Base-by-base conservation (phyloP, 345 rosid species). In the Brassica nigra region DNA sequence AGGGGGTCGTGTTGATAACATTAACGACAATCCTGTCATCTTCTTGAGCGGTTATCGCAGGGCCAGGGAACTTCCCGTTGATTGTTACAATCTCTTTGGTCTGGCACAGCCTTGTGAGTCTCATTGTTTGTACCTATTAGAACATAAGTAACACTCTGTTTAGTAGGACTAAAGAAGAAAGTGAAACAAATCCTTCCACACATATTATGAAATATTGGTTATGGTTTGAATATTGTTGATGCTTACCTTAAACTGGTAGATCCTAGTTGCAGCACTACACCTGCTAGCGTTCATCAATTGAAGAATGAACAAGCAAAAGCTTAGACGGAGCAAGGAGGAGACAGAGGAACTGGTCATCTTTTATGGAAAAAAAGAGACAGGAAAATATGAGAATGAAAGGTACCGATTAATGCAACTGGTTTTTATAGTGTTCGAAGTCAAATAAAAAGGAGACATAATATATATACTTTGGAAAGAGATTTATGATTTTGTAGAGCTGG, bases 171-270 rank as follows among this genome's bases (percentile, higher is more conserved):
- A 31, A 31, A 20, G 36, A 74, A 34, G 20, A 37, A 16, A 30
- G 10, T 7, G 12, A 70, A 28, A 69, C 8, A 49, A 68, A 31
- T 39, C 1, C 34, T 63, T 67, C 37, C 15, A 73, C 62, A 11
- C 64, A 11, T 62, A 3, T 70, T 27, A 15, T 54, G n/a, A 14
- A 44, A 2, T 49, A 9, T 62, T 71, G 55, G 10, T 36, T 52
- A n/a, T 70, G 11, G 42, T 33, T 23, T 77, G 3, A 64, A 52
- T n/a, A 62, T 42, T 62, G 62, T 10, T 68, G 44, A 77, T 79
- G 86, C 91, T 80, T 78, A 88, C 96, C 90, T 91, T 91, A 78
- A 92, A 92, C 57, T 88, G 90, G 68, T 91, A 92, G 87, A 91
- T 86, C 66, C 90, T 86, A 80, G 96, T 85, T 14, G 92, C 74